Evolutionary conservation across 768 basidiomycete genomes (phyloP), one percentile per base, ranked within the genome.

Genomic region (Daedaleopsis sinensis): DNA sequence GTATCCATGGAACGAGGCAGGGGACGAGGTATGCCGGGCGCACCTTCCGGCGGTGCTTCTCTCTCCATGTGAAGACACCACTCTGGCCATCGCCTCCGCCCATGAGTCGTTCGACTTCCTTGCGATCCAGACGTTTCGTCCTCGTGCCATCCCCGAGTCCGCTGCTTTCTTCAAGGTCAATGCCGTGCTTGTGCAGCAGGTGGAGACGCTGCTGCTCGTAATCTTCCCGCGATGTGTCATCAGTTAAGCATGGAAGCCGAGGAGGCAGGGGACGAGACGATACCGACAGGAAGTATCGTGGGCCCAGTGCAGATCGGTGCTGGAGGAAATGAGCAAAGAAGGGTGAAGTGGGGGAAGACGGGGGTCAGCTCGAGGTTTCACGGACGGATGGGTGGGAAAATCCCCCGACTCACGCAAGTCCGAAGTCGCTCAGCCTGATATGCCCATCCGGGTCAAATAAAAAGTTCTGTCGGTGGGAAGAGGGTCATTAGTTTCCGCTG

Each of bases 361-460:
- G 55, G 44, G 65, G 48, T 54, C 52, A 59, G 42, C 32, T 58
- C 36, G 23, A 49, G n/a, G 42, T 24, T 36, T 8, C 35, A 37
- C 49, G 32, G n/a, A n/a, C n/a, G n/a, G n/a, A 18, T n/a, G 19
- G 53, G 58, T 55, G 58, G 54, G 67, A 69, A 65, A 57, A 61
- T 58, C 71, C 32, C 65, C 50, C 39, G 39, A 88, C 93, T 79
- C 76, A 97, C 83, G 96, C 96, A 67, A 98, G 80, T 42, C 96
- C 96, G 73, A 98, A 98, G 76, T 98, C 96, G 71, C 91, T 93
- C 60, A 98, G 85, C 75, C 88, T 90, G 75, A 99, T 90, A 77
- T 98, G 96, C 12, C 96, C 96, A 64, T 92, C 82, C 57, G 90
- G 89, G 74, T 93, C 91, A 78, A 98, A 96, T 55, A 98, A 81